Percentiles rank a stretch among this genome's conserved stretches.
Evolutionary conservation across 495 filamentous ascomycete species (phyloP).

Genomic region (Aspergillus kassunensis): DNA sequence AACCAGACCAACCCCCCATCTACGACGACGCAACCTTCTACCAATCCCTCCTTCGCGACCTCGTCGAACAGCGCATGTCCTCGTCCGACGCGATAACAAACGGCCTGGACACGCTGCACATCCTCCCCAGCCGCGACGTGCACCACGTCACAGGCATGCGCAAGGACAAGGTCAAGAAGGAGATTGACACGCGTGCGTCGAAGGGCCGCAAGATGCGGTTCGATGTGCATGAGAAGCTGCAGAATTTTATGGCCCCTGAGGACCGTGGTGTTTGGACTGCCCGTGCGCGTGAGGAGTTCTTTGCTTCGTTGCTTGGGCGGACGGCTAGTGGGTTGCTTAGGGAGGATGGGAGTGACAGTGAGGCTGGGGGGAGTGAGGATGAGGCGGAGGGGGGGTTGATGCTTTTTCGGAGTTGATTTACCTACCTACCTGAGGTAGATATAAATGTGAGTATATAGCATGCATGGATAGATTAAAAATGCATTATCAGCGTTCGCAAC

Average conservation of each 20-base stretch:
- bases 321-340: conserved; percentile 64
- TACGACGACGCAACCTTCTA: conserved; percentile 97
- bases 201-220: conserved; percentile 93
- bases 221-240: conserved; percentile 91
- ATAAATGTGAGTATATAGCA: too few relatives aligned
- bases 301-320: conserved; percentile 77
- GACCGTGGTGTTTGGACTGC: conserved; percentile 73
- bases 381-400: conserved; percentile 66
- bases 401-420: conserved; percentile 65
- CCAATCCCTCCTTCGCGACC: conserved; percentile 81
- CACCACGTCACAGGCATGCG: conserved; percentile 59
- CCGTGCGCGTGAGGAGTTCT: conserved; percentile 78
- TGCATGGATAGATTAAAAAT: too few relatives aligned
- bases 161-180: conserved; percentile 76
- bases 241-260: conserved; percentile 97
- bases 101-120: conserved; percentile 38
- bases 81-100: conserved; percentile 42
- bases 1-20: conserved; percentile 37
- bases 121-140: conserved; percentile 26
- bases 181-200: conserved; percentile 88
- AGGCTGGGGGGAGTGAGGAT: conserved; percentile 14
- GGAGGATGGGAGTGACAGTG: conserved; percentile 52
- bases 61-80: conserved; percentile 77
- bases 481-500: too few relatives aligned
- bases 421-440: too few relatives aligned